phyloP scores from a whole-genome alignment of 176 grass and related monocot genomes.

The Neostapfia colusana region DNA sequence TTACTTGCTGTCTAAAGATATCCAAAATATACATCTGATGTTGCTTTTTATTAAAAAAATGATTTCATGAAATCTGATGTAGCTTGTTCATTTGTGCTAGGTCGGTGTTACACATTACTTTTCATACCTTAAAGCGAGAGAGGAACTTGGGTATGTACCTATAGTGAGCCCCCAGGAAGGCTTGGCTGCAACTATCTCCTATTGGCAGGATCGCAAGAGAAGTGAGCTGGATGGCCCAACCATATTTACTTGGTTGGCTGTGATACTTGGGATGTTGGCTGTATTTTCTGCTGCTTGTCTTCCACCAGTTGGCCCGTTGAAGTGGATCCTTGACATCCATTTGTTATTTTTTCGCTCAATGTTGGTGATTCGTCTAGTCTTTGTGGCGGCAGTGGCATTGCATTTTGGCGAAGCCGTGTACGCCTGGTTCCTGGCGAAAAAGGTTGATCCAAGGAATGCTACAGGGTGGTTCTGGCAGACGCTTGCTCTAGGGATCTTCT shows the following conservation, averaged over 20 bases:
- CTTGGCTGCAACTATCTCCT: slow-evolving; percentile 61
- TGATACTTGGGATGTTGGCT: slow-evolving; percentile 47
- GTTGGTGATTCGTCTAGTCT: slow-evolving; percentile 50
- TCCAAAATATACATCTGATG: slow-evolving; percentile 24
- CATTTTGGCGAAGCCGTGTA: slow-evolving; percentile 63
- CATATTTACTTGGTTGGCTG: slow-evolving; percentile 61
- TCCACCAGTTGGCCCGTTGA: slow-evolving; percentile 61
- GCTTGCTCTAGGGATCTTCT: slow-evolving; percentile 51
- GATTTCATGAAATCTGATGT: not conserved
- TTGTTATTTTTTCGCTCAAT: slow-evolving; percentile 59
- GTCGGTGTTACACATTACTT: slow-evolving; percentile 91
- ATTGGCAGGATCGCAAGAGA: slow-evolving; percentile 72
- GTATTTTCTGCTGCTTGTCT: slow-evolving; percentile 61
- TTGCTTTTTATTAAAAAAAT: not conserved
- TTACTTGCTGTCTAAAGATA: not conserved
- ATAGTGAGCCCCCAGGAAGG: slow-evolving; percentile 70
- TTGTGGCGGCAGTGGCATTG: slow-evolving; percentile 14
- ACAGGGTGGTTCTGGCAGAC: slow-evolving; percentile 92
- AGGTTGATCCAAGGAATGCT: slow-evolving; percentile 70
- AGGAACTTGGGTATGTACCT: slow-evolving; percentile 71
- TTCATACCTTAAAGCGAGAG: slow-evolving; percentile 74
- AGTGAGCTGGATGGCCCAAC: slow-evolving; percentile 78
- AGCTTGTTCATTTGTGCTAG: slow-evolving; percentile 44
- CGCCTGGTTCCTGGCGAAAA: slow-evolving; percentile 73
- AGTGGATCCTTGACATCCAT: slow-evolving; percentile 47